Evolutionary conservation across 1,139 yeast genomes (phyloP), one percentile per base, ranked within the genome.

Genomic region (Suhomyces panamericanus): DNA sequence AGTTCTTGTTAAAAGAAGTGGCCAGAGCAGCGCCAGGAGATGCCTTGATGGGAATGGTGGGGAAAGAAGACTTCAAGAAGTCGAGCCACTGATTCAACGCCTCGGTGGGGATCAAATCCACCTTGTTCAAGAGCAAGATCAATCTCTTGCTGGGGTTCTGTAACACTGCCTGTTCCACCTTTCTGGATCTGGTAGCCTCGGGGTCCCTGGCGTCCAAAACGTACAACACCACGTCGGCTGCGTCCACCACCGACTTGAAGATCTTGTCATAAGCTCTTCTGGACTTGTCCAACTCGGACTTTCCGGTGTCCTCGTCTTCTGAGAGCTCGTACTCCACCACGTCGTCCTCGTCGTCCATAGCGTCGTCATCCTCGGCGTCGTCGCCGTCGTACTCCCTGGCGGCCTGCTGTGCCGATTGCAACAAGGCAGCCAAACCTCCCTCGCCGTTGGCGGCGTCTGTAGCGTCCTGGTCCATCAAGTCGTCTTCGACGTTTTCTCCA

Each of bases 161-260:
- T 50, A 91, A 70, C 32, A 93, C 91, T 1, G 95, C 88, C 62
- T 88, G 86, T 71, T 93, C 99, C 32, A 93, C 95, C 62, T 82
- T 88, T 62, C 83, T 81, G 11, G 97, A 90, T 62, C 99, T 81
- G 5, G 99, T 93, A 29, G 91, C 83, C 64, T 88, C 96, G 42
- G 99, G 99, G 67, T 93, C 97, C 66, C 99, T 83, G 3, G 99
- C 96, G 69, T 93, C 99, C 60, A 93, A 73, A 17, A 93, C 97
- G 58, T 95, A 93, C 46, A 93, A 74, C 26, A 93, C 76, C 47
- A 93, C 97, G 66, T 91, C 98, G 1, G 96, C 75, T 26, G 90
- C 84, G 48, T 89, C 97, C 38, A 91, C 91, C 34, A 84, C 90
- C 5, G 83, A 70, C 62, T 84, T 85, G 72, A 86, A 85, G 41